phyloP scores from a whole-genome alignment of 805 yeast species.

The Maudiozyma turicensis region DNA sequence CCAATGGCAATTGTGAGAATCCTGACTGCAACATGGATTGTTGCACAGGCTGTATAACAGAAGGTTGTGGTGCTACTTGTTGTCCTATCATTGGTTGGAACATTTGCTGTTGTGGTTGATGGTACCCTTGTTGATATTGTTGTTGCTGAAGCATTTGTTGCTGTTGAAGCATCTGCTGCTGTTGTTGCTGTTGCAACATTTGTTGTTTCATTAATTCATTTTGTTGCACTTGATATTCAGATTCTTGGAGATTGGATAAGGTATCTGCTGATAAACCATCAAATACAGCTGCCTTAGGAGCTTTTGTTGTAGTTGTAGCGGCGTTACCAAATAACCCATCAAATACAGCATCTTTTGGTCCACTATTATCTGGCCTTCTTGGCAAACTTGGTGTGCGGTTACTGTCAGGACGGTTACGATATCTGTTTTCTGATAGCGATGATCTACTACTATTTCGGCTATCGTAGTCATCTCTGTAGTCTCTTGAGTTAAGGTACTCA shows the following conservation, averaged over 20 bases:
- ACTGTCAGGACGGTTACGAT: background rate
- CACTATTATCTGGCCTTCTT: slow-evolving; percentile 28
- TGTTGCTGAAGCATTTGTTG: slow-evolving; percentile 2
- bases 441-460: background rate
- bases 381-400: slow-evolving; percentile 30
- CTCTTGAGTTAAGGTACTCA: background rate
- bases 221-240: slow-evolving; percentile 12
- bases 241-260: background rate
- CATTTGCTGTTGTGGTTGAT: slow-evolving; percentile 1
- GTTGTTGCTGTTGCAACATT: background rate
- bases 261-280: slow-evolving; percentile 6
- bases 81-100: background rate
- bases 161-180: slow-evolving; percentile 3
- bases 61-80: background rate
- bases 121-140: slow-evolving; percentile 1
- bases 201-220: slow-evolving; percentile 14
- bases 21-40: background rate
- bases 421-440: background rate
- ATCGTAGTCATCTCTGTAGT: background rate
- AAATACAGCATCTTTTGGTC: slow-evolving; percentile 29
- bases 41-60: background rate
- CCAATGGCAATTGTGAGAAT: background rate
- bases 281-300: slow-evolving; percentile 7
- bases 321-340: slow-evolving; percentile 11
- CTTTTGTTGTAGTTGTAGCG: background rate